Evolutionary conservation across 148 eudicot species (phyloP), one percentile per base, ranked within the genome.

Genomic region (Rhododendron williamsianum): DNA sequence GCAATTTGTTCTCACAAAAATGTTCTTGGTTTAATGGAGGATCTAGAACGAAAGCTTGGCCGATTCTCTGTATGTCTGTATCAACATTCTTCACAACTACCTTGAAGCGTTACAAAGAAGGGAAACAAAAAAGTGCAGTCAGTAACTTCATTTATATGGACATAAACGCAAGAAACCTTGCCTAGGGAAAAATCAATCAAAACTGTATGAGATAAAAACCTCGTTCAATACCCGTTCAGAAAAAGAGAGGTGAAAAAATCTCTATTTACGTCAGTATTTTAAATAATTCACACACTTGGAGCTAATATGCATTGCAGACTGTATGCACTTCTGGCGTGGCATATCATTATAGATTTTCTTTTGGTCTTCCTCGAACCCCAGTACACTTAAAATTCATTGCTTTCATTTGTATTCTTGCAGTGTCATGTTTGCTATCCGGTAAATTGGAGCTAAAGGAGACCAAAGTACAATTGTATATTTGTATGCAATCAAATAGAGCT

Each of bases 21-120:
- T 52, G 74, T 15, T 87, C 92, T 81, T 81, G 84, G 12, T 80
- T 81, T 80, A 56, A 82, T 4, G 98, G 97, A 86, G 99, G 96
- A 87, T 96, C 98, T 49, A 94, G 82, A 86, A 88, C 98, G 84
- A 93, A 91, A 81, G 85, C 97, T 87, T 96, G 99, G 35, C 94
- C 95, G 33, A 94, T 87, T 89, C 96, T 94, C 83, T 73, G 86
- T 58, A 85, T 86, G 85, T 87, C 87, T 36, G 91, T 89, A 83
- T 91, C 92, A 16, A 82, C 84, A 87, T 96, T 95, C 89, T 91
- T 91, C 81, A 96, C 82, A 48, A 91, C 71, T 83, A 96, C 88
- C 99, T 96, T 80, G 27, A 80, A 76, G 25, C 46, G 19, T 81
- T 60, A 27, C 33, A 77, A 77, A 27, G 43, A 60, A 88, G 60